These are phyloP conservation scores for Ustanciosporium gigantosporum DNA, from an alignment of 1,284 basidiomycete species.

Conservation along the genomic window DNA sequence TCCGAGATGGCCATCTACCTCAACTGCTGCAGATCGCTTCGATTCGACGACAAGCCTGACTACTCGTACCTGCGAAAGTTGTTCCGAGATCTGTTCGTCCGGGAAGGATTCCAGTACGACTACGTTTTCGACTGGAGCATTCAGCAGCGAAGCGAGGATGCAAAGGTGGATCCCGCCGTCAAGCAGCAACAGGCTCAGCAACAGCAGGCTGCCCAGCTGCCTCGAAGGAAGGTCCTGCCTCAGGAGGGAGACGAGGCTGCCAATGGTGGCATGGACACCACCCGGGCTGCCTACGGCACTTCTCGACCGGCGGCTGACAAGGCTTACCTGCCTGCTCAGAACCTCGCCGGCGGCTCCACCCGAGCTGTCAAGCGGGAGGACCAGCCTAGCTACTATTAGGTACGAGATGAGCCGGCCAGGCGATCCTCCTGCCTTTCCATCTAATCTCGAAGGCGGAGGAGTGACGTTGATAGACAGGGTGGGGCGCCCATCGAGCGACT, in stretches of 20 bases:
- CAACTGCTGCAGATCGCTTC: slow-evolving; percentile 62
- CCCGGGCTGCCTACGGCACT: slow-evolving; percentile 39
- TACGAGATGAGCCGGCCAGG: no score
- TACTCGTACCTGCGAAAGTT: slow-evolving; percentile 62
- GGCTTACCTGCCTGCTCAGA: slow-evolving; percentile 38
- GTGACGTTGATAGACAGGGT: no score
- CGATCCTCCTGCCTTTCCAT: background rate
- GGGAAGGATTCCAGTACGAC: slow-evolving; percentile 62
- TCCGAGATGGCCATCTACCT: slow-evolving; percentile 62
- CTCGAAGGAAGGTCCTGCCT: slow-evolving; percentile 58
- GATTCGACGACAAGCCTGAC: slow-evolving; percentile 62
- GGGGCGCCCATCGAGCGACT: no score
- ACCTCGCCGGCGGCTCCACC: slow-evolving; percentile 28
- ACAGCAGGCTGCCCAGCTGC: slow-evolving; percentile 45
- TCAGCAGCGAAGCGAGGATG: slow-evolving; percentile 56
- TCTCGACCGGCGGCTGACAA: slow-evolving; percentile 37
- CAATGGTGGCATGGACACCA: slow-evolving; percentile 47
- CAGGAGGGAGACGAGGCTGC: slow-evolving; percentile 41
- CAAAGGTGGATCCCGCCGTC: slow-evolving; percentile 38
- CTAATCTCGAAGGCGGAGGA: no score
- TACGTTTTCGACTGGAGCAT: slow-evolving; percentile 62
- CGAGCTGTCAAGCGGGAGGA: slow-evolving; percentile 41
- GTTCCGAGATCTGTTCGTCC: slow-evolving; percentile 62
- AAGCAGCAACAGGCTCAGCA: slow-evolving; percentile 35
- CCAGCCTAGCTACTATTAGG: slow-evolving; percentile 41